phyloP scores from a whole-genome alignment of 441 rosid genomes.

The Manihot esculenta region DNA sequence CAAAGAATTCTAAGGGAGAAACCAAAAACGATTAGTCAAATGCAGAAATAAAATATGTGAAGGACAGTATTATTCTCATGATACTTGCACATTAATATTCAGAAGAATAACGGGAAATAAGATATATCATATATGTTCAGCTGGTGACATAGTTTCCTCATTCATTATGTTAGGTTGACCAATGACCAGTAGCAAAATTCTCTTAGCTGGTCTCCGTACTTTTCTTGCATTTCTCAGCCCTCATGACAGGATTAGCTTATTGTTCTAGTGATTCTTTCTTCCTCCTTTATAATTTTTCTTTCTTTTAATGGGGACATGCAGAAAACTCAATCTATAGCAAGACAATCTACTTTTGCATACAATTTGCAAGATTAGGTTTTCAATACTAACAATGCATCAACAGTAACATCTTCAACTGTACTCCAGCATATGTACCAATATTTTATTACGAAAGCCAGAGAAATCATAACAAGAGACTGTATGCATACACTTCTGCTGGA shows the following conservation, averaged over 20 bases:
- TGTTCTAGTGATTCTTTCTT: background rate
- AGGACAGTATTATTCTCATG: background rate
- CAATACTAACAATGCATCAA: background rate
- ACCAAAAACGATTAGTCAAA: background rate
- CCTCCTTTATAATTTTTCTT: background rate
- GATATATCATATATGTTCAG: background rate
- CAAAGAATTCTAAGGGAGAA: background rate
- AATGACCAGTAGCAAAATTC: slow-evolving; percentile 1
- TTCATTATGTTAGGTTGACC: background rate
- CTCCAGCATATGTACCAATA: background rate
- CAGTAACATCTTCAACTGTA: background rate
- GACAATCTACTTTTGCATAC: background rate
- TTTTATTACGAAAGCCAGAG: background rate
- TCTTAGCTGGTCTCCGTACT: background rate
- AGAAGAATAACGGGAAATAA: background rate
- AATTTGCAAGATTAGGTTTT: background rate
- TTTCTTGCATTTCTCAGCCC: background rate
- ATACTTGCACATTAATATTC: background rate
- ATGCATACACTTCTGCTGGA: slow-evolving; percentile 30
- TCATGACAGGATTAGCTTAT: background rate
- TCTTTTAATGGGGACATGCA: background rate
- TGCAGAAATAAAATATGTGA: background rate
- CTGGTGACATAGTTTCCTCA: background rate
- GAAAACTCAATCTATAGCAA: slow-evolving; percentile 7
- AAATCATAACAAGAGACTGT: slow-evolving; percentile 4